Base-by-base conservation (phyloP, 306 rosid genomes). In the Medicago ruthenica region DNA sequence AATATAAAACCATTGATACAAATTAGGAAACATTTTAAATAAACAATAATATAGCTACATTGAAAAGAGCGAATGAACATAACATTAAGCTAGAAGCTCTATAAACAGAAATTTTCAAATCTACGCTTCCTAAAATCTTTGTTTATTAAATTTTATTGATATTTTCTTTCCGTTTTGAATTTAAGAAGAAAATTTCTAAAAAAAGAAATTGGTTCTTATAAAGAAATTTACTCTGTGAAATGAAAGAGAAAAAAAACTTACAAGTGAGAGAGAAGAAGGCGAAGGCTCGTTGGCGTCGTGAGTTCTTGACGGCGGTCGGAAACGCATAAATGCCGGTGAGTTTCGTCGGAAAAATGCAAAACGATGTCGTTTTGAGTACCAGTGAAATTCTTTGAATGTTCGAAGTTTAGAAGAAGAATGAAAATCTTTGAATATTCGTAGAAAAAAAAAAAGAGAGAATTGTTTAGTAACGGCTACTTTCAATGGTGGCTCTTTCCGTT, bases 401-500 rank as follows among this genome's bases (percentile, higher is more conserved):
- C 15, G n/a, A 13, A 21, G 65, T 22, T 47, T 47, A 27, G 72
- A 61, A 70, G 48, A 51, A 44, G n/a, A 51, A 41, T 39, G 45
- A 42, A 10, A 42, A 4, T 34, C 7, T 5, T 34, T 34, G 37
- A 34, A 34, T 34, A 34, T 34, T 40, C n/a, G 17, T 16, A 22
- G 79, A 44, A 21, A 68, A 70, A 0, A 8, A 5, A 17, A 17
- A 27, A 14, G n/a, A n/a, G n/a, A n/a, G n/a, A 54, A 16, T 1
- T 7, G 55, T 31, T 44, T 60, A 63, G 89, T 83, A 88, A 85
- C 89, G 92, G 88, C 80, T 85, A 88, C 83, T 79, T 79, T 58
- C 63, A 36, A 48, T 70, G 70, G 69, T 80, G 80, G 68, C 58
- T 74, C 83, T 69, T 73, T 84, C 75, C 68, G 75, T 68, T 77